phyloP scores from a whole-genome alignment of 2,329 filamentous ascomycete species.

The Pseudofabraea citricarpa region DNA sequence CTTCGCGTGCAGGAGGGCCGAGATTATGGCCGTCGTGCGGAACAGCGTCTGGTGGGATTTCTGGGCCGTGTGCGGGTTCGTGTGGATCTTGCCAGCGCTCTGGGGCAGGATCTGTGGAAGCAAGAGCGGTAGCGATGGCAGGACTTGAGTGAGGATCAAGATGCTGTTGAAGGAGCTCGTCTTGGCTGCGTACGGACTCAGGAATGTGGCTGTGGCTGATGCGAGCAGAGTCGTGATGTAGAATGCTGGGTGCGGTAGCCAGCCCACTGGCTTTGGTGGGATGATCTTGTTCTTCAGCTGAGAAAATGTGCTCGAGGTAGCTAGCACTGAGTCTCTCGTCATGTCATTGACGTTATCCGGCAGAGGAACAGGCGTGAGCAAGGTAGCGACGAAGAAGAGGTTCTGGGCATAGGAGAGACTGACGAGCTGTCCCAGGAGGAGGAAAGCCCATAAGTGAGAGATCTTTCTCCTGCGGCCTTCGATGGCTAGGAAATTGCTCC shows the following conservation, averaged over 20 bases:
- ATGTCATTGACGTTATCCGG: constrained; percentile 24
- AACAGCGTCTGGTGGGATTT: constrained; percentile 42
- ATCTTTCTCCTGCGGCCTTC: constrained; percentile 55
- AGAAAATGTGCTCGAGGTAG: constrained; percentile 13
- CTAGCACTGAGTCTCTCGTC: constrained; percentile 14
- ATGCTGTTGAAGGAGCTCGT: constrained; percentile 35
- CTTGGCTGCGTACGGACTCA: constrained; percentile 36
- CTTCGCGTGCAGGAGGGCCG: constrained; percentile 40
- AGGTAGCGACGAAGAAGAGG: constrained; percentile 55
- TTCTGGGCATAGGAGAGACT: constrained; percentile 58
- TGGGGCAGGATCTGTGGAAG: constrained; percentile 42
- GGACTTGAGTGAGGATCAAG: constrained; percentile 28
- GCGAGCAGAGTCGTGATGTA: constrained; percentile 29
- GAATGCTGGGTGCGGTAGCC: constrained; percentile 34
- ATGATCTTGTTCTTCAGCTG: constrained; percentile 31
- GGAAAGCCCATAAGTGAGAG: constrained; percentile 49
- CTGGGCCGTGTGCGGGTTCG: constrained; percentile 33
- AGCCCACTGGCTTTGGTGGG: constrained; percentile 38
- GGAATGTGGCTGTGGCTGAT: constrained; percentile 32
- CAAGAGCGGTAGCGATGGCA: constrained; percentile 42
- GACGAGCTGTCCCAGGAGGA: constrained; percentile 53
- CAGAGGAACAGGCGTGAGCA: constrained; percentile 49
- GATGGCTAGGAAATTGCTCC: constrained; percentile 52
- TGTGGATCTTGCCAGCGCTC: constrained; percentile 42
- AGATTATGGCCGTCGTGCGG: constrained; percentile 38